Conservation (phyloP, 352 stramenopile species). For the Pythium apleroticum region DNA sequence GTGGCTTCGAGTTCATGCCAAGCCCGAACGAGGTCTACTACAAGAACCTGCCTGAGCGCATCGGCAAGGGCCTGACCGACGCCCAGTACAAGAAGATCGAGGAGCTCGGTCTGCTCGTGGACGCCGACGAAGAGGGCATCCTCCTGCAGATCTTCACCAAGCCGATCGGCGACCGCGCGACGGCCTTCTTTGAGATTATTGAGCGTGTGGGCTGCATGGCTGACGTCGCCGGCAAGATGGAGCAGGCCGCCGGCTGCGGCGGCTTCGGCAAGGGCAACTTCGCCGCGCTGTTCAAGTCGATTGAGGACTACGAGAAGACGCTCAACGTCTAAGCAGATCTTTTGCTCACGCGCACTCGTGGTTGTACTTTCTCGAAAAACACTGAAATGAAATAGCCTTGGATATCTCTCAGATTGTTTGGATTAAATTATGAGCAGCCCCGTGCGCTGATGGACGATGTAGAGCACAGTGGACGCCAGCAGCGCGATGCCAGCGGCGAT, state of each 20-base stretch:
- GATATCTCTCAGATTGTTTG: neutral
- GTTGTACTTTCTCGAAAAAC: neutral
- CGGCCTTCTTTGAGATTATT: slow-evolving; percentile 93
- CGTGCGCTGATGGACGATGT: slow-evolving; percentile 78
- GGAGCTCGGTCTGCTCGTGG: slow-evolving; percentile 91
- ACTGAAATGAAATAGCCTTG: neutral
- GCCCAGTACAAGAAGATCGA: slow-evolving; percentile 92
- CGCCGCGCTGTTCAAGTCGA: slow-evolving; percentile 91
- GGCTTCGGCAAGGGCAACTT: slow-evolving; percentile 94
- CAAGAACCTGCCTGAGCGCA: slow-evolving; percentile 76
- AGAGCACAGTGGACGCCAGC: slow-evolving; percentile 63
- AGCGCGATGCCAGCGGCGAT: slow-evolving; percentile 64
- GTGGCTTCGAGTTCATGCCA: slow-evolving; percentile 88
- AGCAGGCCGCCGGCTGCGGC: slow-evolving; percentile 79
- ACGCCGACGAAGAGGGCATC: slow-evolving; percentile 95
- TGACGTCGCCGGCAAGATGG: slow-evolving; percentile 62
- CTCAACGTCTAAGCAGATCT: slow-evolving; percentile 60
- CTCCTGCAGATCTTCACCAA: slow-evolving; percentile 93
- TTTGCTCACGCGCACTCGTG: neutral
- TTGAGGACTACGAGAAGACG: slow-evolving; percentile 89
- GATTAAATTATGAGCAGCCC: slow-evolving; percentile 62
- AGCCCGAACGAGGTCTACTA: slow-evolving; percentile 90
- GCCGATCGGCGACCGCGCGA: slow-evolving; percentile 81
- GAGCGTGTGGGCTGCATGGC: slow-evolving; percentile 90
- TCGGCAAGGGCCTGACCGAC: slow-evolving; percentile 74